Percentiles rank a stretch among this genome's conserved stretches.
These are phyloP conservation scores for Apiotrichum mycotoxinovorans DNA, from an alignment of 1,284 basidiomycete species.

Conservation along the genomic window DNA sequence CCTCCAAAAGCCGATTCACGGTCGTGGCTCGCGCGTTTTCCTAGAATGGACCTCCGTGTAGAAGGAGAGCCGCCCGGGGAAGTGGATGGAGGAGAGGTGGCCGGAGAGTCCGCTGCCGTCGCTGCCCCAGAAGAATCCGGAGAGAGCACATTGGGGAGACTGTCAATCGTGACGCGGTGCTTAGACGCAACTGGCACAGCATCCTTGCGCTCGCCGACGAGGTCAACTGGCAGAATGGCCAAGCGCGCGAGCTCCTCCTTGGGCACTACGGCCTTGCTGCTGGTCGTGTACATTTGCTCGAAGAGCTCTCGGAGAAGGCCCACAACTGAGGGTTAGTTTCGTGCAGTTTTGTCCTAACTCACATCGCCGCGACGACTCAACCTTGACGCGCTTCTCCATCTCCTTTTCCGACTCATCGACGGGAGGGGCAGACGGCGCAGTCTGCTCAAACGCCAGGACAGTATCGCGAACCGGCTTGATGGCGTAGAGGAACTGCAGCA, in stretches of 20 bases:
- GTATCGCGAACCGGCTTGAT: conserved; percentile 46
- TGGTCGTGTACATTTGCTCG: conserved; percentile 41
- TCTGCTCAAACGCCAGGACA: conserved; percentile 33
- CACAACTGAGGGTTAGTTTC: conserved; percentile 32
- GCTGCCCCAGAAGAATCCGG: conserved; percentile 29
- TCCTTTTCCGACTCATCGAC: conserved; percentile 2
- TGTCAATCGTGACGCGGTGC: conserved; percentile 13
- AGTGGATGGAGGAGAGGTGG: conserved; percentile 8
- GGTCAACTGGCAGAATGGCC: conserved; percentile 34
- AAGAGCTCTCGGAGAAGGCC: conserved; percentile 40
- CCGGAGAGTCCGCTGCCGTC: conserved; percentile 21
- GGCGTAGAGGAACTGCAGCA: conserved; percentile 47
- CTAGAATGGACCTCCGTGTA: conserved; percentile 26
- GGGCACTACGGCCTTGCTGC: conserved; percentile 38
- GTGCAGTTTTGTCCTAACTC: conserved; percentile 5
- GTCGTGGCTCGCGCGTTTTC: conserved; percentile 43
- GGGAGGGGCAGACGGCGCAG: background rate
- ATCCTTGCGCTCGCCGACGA: conserved; percentile 12
- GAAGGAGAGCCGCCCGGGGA: background rate
- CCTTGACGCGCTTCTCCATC: conserved; percentile 16
- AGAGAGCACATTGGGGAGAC: conserved; percentile 9
- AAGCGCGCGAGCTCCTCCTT: conserved; percentile 48
- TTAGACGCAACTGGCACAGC: conserved; percentile 2
- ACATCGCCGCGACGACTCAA: conserved; percentile 34
- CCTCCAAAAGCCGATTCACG: conserved; percentile 35